Evolutionary conservation across 2,329 filamentous ascomycete species (phyloP).

Genomic region (Furcasterigmium sp.): DNA sequence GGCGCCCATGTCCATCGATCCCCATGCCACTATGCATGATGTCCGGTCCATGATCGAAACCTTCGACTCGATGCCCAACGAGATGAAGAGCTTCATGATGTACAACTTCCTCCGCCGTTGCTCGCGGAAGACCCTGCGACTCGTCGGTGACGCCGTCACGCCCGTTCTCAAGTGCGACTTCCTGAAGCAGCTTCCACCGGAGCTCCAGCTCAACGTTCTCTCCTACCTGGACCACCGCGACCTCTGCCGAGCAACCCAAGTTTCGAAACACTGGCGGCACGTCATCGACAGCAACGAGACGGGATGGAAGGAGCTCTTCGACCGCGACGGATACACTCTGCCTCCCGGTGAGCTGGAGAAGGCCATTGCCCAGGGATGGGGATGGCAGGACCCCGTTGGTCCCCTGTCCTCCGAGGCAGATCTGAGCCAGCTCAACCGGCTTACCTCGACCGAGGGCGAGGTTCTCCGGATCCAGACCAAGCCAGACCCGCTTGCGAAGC

Average conservation of each 20-base stretch:
- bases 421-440: conserved; percentile 54
- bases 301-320: conserved; percentile 90
- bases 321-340: conserved; percentile 74
- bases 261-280: conserved; percentile 89
- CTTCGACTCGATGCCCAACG: conserved; percentile 85
- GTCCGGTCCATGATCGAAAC: conserved; percentile 82
- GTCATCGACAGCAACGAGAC: conserved; percentile 90
- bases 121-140: conserved; percentile 79
- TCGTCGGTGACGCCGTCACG: conserved; percentile 87
- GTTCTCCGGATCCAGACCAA: conserved; percentile 32
- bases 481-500: conserved; percentile 35
- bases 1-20: conserved; percentile 11
- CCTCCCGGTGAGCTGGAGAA: conserved; percentile 77
- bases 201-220: conserved; percentile 82
- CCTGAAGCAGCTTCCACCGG: conserved; percentile 73
- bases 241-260: conserved; percentile 84
- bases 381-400: conserved; percentile 86
- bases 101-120: conserved; percentile 90
- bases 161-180: conserved; percentile 95
- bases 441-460: conserved; percentile 50
- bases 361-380: conserved; percentile 90
- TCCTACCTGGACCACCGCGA: conserved; percentile 81
- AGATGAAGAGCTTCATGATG: conserved; percentile 95
- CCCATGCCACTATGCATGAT: conserved; percentile 57
- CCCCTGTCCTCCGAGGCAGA: conserved; percentile 75